Percentiles rank a stretch among this genome's conserved stretches.
phyloP scores from a whole-genome alignment of 1,284 basidiomycete species.

The Ganoderma boninense region DNA sequence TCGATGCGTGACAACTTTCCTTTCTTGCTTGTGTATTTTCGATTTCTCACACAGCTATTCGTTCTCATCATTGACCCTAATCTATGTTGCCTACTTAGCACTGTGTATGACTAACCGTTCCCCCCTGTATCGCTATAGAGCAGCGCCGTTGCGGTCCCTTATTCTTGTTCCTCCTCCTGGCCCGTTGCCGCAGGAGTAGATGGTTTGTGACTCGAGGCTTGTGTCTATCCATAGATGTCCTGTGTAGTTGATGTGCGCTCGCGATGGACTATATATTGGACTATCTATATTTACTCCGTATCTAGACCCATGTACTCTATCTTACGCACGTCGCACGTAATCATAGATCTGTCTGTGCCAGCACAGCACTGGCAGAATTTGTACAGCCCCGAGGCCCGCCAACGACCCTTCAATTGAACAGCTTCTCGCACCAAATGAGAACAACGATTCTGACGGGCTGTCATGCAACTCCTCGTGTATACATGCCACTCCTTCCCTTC shows the following conservation, averaged over 20 bases:
- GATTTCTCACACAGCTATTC: neutral
- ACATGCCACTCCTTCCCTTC: neutral
- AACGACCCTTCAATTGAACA: neutral
- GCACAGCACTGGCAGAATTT: neutral
- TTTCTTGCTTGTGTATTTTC: neutral
- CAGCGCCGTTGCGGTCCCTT: neutral
- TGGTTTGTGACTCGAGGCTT: neutral
- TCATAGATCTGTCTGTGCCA: conserved; percentile 2
- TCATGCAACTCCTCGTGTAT: neutral
- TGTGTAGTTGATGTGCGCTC: neutral
- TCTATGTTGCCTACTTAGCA: neutral
- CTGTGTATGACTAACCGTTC: neutral
- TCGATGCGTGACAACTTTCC: neutral
- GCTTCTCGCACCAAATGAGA: neutral
- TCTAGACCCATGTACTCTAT: neutral
- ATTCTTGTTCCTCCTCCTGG: neutral
- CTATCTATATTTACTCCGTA: neutral
- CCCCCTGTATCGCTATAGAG: conserved; percentile 1
- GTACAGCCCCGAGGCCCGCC: neutral
- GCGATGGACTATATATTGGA: neutral
- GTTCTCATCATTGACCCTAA: neutral
- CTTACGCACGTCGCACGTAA: neutral
- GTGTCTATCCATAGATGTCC: neutral
- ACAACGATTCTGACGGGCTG: neutral
- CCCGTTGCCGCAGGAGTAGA: neutral